phyloP scores from a whole-genome alignment of 2,329 filamentous ascomycete genomes.

The Fusarium albosuccineum region DNA sequence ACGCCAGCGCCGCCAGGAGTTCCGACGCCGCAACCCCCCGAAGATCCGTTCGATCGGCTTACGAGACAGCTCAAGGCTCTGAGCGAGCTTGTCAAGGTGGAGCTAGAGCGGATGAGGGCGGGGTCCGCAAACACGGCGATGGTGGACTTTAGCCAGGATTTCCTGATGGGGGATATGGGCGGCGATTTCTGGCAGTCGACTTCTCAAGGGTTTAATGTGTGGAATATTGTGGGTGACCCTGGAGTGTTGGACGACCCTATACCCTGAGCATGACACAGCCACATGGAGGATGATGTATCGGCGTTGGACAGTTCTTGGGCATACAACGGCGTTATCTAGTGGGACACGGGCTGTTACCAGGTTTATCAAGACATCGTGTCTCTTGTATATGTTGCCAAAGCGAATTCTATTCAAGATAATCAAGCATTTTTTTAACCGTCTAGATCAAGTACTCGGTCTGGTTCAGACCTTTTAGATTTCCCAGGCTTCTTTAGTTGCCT shows the following conservation, averaged over 20 bases:
- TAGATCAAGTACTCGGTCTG: constrained; percentile 1
- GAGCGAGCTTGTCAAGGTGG: constrained; percentile 49
- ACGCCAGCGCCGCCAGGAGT: constrained; percentile 17
- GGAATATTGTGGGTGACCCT: constrained; percentile 47
- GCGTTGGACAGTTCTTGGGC: background rate
- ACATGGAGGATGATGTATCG: background rate
- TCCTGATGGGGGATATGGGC: constrained; percentile 41
- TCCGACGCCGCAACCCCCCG: constrained; percentile 25
- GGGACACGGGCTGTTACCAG: background rate
- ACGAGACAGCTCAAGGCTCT: constrained; percentile 49
- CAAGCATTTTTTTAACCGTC: constrained; percentile 11
- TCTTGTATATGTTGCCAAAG: constrained; percentile 4
- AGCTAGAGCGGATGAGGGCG: constrained; percentile 45
- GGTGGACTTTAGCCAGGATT: constrained; percentile 39
- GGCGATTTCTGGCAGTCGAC: constrained; percentile 46
- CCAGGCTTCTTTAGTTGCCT: constrained; percentile 16
- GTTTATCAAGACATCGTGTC: background rate
- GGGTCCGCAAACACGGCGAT: constrained; percentile 36
- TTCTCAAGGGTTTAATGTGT: constrained; percentile 41
- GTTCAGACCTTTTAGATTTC: background rate
- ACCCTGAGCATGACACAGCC: constrained; percentile 2
- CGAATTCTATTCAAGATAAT: constrained; percentile 14
- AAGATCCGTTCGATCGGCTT: constrained; percentile 52
- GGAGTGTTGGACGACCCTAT: constrained; percentile 38
- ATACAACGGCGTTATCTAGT: constrained; percentile 4